These are phyloP conservation scores for Cyathus striatus DNA, from an alignment of 768 basidiomycete species.

Conservation along the genomic window DNA sequence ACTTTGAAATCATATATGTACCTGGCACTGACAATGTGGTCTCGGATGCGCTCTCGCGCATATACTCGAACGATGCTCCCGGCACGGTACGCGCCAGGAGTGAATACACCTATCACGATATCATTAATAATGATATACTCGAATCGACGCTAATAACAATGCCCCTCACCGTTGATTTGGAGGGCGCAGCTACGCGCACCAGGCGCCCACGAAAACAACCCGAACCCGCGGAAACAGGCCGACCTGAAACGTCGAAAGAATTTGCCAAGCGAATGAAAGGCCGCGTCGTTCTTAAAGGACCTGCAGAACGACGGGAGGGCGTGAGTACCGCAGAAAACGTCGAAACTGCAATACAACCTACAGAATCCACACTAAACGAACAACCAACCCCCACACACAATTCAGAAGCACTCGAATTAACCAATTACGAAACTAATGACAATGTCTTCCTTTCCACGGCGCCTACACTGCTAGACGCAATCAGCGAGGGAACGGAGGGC, in stretches of 20 bases:
- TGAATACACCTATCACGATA: conserved; percentile 10
- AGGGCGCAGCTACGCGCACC: not conserved
- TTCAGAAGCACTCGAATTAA: not conserved
- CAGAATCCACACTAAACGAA: not conserved
- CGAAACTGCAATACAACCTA: conserved; percentile 10
- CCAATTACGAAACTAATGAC: not conserved
- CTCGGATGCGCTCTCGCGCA: conserved; percentile 29
- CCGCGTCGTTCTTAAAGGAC: conserved; percentile 5
- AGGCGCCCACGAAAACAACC: not conserved
- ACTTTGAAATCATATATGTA: conserved; percentile 18
- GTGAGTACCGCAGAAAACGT: conserved; percentile 10
- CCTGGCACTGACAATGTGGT: conserved; percentile 24
- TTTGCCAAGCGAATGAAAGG: conserved; percentile 3
- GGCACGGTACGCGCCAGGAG: conserved; percentile 6
- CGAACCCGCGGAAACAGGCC: not conserved
- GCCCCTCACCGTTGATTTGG: not conserved
- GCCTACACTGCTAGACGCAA: conserved; percentile 8
- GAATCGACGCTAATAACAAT: conserved; percentile 2
- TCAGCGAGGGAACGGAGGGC: conserved; percentile 1
- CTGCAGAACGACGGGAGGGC: conserved; percentile 8
- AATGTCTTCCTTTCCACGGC: conserved; percentile 5
- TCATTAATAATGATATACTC: conserved; percentile 3
- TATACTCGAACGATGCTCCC: conserved; percentile 5
- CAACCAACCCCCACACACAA: not conserved
- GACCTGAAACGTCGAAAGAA: conserved; percentile 6